These are phyloP conservation scores for Termitomyces sp. DNA, from an alignment of 768 basidiomycete genomes.

Conservation along the genomic window DNA sequence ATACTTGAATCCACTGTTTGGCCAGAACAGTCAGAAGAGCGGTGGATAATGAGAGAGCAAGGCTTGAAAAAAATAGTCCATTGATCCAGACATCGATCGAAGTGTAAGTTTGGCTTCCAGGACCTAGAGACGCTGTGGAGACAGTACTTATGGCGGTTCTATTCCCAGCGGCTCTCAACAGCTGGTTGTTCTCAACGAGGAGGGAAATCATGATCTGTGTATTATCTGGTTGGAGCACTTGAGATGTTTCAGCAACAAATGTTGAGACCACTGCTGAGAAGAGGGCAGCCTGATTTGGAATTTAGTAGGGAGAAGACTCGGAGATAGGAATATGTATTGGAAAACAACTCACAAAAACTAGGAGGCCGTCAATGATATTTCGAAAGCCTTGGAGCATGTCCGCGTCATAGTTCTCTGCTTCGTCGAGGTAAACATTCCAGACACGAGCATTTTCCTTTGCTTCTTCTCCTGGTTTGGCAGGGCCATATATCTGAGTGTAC, in stretches of 20 bases:
- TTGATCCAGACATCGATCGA: not conserved
- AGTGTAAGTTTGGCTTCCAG: not conserved
- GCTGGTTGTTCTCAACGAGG: not conserved
- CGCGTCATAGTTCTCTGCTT: not conserved
- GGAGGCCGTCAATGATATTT: not conserved
- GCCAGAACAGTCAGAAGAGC: not conserved
- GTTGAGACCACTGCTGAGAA: not conserved
- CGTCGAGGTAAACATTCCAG: not conserved
- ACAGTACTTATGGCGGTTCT: not conserved
- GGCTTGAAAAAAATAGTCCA: not conserved
- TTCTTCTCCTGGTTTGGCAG: not conserved
- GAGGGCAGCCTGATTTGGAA: not conserved
- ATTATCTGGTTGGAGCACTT: not conserved
- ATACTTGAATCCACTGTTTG: not conserved
- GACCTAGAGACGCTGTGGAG: not conserved
- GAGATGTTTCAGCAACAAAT: not conserved
- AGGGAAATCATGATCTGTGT: not conserved
- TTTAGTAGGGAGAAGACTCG: too few relatives aligned
- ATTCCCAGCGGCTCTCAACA: not conserved
- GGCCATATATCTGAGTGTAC: not conserved
- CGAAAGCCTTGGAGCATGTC: not conserved
- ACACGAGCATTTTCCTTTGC: not conserved
- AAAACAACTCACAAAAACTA: not conserved
- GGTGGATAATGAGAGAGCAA: not conserved
- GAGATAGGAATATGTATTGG: not conserved